phyloP scores from a whole-genome alignment of 768 basidiomycete genomes.

The Termitomyces heimii region DNA sequence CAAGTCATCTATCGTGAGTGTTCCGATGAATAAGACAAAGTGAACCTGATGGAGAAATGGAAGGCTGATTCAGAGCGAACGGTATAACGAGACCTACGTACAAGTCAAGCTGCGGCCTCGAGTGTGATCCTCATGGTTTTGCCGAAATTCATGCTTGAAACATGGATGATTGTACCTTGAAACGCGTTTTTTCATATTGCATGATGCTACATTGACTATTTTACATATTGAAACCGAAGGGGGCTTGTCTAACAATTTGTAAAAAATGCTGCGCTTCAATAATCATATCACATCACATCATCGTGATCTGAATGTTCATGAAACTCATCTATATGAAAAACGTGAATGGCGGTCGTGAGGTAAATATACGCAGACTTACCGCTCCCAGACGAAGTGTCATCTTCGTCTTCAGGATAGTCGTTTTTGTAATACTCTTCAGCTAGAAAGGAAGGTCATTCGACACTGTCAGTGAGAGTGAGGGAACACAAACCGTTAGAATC shows the following conservation, averaged over 20 bases:
- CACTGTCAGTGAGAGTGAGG: not conserved
- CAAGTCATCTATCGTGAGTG: not conserved
- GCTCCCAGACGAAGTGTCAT: slow-evolving; percentile 29
- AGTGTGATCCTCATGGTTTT: not conserved
- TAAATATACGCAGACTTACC: slow-evolving; percentile 18
- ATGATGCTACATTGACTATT: slow-evolving; percentile 1
- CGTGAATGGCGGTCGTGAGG: not conserved
- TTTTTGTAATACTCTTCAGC: slow-evolving; percentile 84
- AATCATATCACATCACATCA: slow-evolving; percentile 27
- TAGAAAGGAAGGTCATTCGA: slow-evolving; percentile 18
- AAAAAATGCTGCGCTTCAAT: slow-evolving; percentile 10
- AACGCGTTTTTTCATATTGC: not conserved
- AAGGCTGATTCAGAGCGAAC: not conserved
- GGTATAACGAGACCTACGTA: not conserved
- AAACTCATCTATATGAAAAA: slow-evolving; percentile 40
- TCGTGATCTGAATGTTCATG: slow-evolving; percentile 50
- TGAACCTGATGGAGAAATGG: not conserved
- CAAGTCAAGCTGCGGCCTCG: not conserved
- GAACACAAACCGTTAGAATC: slow-evolving; percentile 67
- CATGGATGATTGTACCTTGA: not conserved
- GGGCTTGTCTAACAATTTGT: not conserved
- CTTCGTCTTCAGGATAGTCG: slow-evolving; percentile 75
- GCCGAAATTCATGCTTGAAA: not conserved
- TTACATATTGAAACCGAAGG: not conserved
- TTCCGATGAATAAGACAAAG: not conserved